These are phyloP conservation scores for Aspergillus carlsbadensis DNA, from an alignment of 495 filamentous ascomycete genomes.

Conservation along the genomic window DNA sequence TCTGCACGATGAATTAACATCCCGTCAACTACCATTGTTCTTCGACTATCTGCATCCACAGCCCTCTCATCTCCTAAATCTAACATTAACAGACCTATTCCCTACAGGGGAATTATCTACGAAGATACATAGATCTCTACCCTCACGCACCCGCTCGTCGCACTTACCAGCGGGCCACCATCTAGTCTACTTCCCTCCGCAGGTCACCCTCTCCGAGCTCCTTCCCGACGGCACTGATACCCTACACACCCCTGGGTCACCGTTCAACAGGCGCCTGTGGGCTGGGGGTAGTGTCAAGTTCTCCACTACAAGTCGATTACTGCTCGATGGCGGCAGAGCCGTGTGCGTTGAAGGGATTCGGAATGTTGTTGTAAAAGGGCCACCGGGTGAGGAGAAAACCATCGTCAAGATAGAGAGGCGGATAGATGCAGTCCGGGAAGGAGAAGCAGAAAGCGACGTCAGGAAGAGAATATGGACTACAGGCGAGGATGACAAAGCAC, in stretches of 20 bases:
- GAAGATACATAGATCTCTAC: constrained; percentile 23
- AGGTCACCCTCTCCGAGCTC: constrained; percentile 54
- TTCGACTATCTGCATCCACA: constrained; percentile 65
- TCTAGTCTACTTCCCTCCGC: constrained; percentile 70
- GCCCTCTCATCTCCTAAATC: constrained; percentile 62
- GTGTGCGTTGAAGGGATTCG: constrained; percentile 66
- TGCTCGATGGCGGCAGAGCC: constrained; percentile 49
- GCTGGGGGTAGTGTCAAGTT: constrained; percentile 60
- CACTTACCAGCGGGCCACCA: constrained; percentile 55
- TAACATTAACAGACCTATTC: constrained; percentile 62
- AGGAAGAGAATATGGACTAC: constrained; percentile 45
- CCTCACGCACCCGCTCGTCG: constrained; percentile 33
- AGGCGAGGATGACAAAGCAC: constrained; percentile 33
- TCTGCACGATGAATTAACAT: constrained; percentile 35
- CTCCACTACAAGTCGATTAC: constrained; percentile 19
- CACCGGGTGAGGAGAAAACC: constrained; percentile 55
- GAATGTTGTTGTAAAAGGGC: constrained; percentile 57
- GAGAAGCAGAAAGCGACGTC: constrained; percentile 34
- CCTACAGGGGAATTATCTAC: constrained; percentile 11
- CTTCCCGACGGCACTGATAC: constrained; percentile 72
- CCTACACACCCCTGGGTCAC: constrained; percentile 62
- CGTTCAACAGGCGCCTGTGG: constrained; percentile 75
- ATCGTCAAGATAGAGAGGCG: constrained; percentile 58
- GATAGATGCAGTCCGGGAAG: constrained; percentile 38
- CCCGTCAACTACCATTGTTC: constrained; percentile 54